Conservation (phyloP, 2,329 filamentous ascomycete species). For the Monilinia laxa region DNA sequence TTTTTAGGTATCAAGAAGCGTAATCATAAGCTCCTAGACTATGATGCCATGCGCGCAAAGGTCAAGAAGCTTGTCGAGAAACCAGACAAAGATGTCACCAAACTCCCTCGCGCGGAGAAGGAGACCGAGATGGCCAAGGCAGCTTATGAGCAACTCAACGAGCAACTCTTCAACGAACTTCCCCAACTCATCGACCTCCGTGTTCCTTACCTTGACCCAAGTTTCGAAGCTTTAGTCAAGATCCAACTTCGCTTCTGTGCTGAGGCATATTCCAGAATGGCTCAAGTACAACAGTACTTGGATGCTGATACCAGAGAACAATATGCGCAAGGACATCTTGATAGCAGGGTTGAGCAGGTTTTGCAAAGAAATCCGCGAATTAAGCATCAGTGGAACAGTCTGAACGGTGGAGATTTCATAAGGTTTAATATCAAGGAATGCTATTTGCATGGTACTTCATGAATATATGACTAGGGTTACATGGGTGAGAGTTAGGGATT, state of each 20-base stretch:
- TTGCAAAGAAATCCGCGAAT: conserved; percentile 94
- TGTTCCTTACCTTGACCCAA: conserved; percentile 94
- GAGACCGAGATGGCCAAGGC: conserved; percentile 92
- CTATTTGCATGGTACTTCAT: conserved; percentile 22
- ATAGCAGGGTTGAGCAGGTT: conserved; percentile 90
- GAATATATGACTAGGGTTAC: conserved; percentile 20
- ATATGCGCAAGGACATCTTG: conserved; percentile 90
- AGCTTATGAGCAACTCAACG: conserved; percentile 95
- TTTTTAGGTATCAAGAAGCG: conserved; percentile 92
- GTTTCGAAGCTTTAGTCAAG: conserved; percentile 96
- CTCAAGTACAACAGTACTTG: conserved; percentile 97
- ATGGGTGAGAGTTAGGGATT: conserved; percentile 13
- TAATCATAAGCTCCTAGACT: conserved; percentile 96
- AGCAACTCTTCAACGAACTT: conserved; percentile 88
- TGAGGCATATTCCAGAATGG: conserved; percentile 96
- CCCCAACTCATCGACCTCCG: conserved; percentile 95
- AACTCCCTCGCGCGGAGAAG: conserved; percentile 92
- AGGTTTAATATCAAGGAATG: conserved; percentile 6
- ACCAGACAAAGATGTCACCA: conserved; percentile 96
- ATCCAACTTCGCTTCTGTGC: conserved; percentile 97
- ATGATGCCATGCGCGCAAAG: conserved; percentile 91
- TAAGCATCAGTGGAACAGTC: conserved; percentile 82
- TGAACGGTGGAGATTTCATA: conserved; percentile 40
- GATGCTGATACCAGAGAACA: conserved; percentile 94
- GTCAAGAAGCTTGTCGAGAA: conserved; percentile 98